Percentiles rank a stretch among this genome's conserved stretches.
phyloP scores from a whole-genome alignment of 345 rosid genomes.

The Turnera subulata region DNA sequence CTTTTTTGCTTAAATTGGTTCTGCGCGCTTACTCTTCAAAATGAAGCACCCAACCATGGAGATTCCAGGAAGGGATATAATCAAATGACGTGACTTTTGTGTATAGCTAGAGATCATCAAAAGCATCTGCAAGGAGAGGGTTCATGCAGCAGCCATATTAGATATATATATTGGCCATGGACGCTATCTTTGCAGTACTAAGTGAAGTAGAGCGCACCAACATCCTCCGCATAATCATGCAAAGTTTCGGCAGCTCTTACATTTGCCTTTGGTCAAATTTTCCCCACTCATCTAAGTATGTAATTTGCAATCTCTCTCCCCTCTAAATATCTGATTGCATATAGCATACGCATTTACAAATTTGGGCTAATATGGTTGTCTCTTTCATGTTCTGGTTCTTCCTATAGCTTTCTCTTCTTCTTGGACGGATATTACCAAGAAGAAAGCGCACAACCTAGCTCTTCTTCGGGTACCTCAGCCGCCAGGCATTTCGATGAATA shows the following conservation, averaged over 20 bases:
- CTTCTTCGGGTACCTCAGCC: conserved; percentile 44
- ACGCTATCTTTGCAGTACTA: conserved; percentile 42
- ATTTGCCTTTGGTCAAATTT: conserved; percentile 59
- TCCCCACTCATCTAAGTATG: conserved; percentile 43
- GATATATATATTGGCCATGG: conserved; percentile 19
- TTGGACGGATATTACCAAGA: conserved; percentile 54
- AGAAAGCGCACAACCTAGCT: conserved; percentile 29
- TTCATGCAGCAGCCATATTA: neutral
- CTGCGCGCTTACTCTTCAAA: too few relatives aligned
- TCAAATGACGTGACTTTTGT: too few relatives aligned
- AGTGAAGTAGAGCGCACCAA: conserved; percentile 35
- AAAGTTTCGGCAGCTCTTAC: conserved; percentile 47
- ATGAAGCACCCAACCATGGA: too few relatives aligned
- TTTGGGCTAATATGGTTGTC: neutral
- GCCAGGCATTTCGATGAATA: conserved; percentile 47
- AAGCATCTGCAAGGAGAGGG: too few relatives aligned
- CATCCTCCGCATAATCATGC: conserved; percentile 43
- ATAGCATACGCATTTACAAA: neutral
- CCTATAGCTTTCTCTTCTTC: conserved; percentile 44
- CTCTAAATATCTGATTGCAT: neutral
- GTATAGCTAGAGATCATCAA: too few relatives aligned
- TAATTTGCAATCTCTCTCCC: neutral
- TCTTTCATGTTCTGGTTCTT: neutral
- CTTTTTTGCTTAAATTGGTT: too few relatives aligned
- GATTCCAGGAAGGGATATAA: too few relatives aligned